Percentiles rank a stretch among this genome's conserved stretches.
These are phyloP conservation scores for Diddensiella santjacobensis DNA, from an alignment of 805 yeast species.

Conservation along the genomic window DNA sequence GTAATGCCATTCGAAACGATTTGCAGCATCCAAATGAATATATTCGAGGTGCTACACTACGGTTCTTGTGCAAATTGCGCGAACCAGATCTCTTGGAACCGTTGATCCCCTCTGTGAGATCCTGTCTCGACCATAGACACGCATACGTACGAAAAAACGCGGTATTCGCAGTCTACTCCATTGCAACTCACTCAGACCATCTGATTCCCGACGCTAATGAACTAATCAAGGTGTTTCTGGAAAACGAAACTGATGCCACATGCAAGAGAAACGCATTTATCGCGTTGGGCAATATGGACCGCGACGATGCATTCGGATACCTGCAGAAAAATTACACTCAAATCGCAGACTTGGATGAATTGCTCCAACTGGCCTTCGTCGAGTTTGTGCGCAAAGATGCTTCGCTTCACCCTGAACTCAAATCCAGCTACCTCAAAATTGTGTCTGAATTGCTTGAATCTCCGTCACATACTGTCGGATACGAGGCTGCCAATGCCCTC, in stretches of 20 bases:
- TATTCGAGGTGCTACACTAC: conserved; percentile 89
- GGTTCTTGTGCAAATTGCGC: conserved; percentile 83
- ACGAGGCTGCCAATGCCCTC: conserved; percentile 87
- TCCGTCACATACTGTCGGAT: conserved; percentile 67
- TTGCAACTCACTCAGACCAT: conserved; percentile 77
- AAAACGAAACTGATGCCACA: conserved; percentile 83
- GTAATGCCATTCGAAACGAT: conserved; percentile 96
- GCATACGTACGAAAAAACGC: conserved; percentile 98
- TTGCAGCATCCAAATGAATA: conserved; percentile 97
- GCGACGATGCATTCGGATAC: conserved; percentile 79
- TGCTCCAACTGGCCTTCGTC: conserved; percentile 82
- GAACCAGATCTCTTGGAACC: conserved; percentile 95
- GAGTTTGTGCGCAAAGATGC: conserved; percentile 90
- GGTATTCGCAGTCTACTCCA: conserved; percentile 81
- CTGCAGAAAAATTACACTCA: conserved; percentile 64
- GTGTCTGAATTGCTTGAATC: conserved; percentile 69
- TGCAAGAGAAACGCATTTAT: conserved; percentile 95
- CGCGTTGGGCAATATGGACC: conserved; percentile 73
- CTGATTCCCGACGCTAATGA: conserved; percentile 95
- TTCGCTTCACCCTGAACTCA: conserved; percentile 55
- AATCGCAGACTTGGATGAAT: conserved; percentile 68
- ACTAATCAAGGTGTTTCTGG: conserved; percentile 65
- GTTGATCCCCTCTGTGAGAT: conserved; percentile 85
- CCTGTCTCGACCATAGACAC: conserved; percentile 92
- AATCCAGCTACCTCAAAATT: conserved; percentile 66